Evolutionary conservation across 129 eudicot genomes (phyloP), one percentile per base, ranked within the genome.

Genomic region (Saussurea involucrata): DNA sequence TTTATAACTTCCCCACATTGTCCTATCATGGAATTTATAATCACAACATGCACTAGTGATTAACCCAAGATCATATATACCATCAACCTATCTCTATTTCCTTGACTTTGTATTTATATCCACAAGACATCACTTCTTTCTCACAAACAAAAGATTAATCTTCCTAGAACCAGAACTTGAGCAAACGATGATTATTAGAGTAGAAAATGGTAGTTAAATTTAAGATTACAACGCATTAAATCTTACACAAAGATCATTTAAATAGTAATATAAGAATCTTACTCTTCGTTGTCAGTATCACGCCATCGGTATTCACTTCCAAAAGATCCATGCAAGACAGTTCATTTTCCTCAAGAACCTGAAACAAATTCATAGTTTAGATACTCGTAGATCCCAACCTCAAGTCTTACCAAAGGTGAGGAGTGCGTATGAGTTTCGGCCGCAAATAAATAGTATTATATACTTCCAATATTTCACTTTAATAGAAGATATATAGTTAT

Each of bases 341-440:
- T 24, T 73, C 90, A 76, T 90, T 79, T 84, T 89, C 96, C 77
- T 89, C 98, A 28, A 94, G 90, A 75, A 94, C 97, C 98, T 94
- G 88, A 81, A 85, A 73, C 61, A 32, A 20, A 77, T 6, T 32
- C 4, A 60, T 63, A 79, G 1, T n/a, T 76, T 34, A 73, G 21
- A 69, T 37, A 40, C 29, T 28, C 44, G 24, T 24, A 11, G 46
- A 37, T 37, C 46, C 46, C 46, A 37, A 37, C 46, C 46, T 37
- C 12, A 37, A 9, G 13, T 37, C 13, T 37, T 13, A 37, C 46
- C 46, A 37, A 37, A 8, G 46, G 13, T 37, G 12, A 37, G 46
- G 46, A 8, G 12, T 7, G 46, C 0, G 46, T 37, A 2, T 37
- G 46, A 37, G 13, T 37, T 37, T 37, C 7, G 5, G 4, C 9